These are phyloP conservation scores for Tulasnella sp. DNA, from an alignment of 768 basidiomycete species.

Conservation along the genomic window DNA sequence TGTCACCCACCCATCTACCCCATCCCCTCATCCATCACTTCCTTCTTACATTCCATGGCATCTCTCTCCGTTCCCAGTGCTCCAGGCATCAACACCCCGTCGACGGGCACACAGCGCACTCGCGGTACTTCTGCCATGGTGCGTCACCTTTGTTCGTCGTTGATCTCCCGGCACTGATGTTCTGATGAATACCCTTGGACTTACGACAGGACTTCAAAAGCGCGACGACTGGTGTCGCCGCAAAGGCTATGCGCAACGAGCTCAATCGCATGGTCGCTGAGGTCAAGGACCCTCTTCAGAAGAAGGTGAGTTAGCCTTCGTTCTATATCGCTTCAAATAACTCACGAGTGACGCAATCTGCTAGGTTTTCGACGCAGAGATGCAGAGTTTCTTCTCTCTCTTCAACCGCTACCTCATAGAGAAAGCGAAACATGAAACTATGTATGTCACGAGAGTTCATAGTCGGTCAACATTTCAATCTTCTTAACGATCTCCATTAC, in stretches of 20 bases:
- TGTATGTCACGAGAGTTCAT: constrained; percentile 41
- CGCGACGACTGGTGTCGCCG: constrained; percentile 87
- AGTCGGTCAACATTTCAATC: background rate
- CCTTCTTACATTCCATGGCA: constrained; percentile 12
- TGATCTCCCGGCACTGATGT: background rate
- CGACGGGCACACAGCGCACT: constrained; percentile 18
- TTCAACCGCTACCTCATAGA: constrained; percentile 91
- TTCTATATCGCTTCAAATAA: background rate
- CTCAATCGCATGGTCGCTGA: constrained; percentile 84
- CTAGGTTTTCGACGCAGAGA: constrained; percentile 86
- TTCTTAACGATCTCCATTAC: constrained; percentile 20
- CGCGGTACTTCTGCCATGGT: constrained; percentile 26
- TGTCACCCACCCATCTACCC: background rate
- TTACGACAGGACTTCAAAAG: constrained; percentile 70
- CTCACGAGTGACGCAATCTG: constrained; percentile 19
- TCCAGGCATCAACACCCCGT: constrained; percentile 19
- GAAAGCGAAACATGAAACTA: constrained; percentile 73
- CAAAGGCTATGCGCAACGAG: constrained; percentile 97
- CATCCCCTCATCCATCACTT: constrained; percentile 7
- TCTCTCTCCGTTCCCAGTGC: constrained; percentile 17
- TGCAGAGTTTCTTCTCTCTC: constrained; percentile 92
- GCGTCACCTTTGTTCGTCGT: constrained; percentile 10
- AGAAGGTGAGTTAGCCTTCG: constrained; percentile 47
- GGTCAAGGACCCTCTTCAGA: constrained; percentile 65
- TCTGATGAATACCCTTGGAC: background rate